Percentiles rank a stretch among this genome's conserved stretches.
Evolutionary conservation across 305 asterid species (phyloP).

Genomic region (Coffea humblotiana): DNA sequence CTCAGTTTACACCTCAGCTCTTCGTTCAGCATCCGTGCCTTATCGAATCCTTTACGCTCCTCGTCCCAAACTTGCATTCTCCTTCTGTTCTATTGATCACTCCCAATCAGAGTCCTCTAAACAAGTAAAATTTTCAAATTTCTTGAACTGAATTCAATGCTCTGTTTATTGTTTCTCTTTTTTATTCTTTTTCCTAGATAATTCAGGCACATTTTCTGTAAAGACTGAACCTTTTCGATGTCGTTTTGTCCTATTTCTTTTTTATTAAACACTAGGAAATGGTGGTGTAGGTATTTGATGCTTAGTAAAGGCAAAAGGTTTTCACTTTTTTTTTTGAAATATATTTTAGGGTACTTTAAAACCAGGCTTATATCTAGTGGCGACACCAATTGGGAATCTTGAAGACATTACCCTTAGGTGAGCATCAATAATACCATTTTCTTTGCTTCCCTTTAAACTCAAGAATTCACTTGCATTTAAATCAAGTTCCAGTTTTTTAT

Average conservation of each 20-base stretch:
- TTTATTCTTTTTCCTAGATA: too few relatives aligned
- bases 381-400: constrained; percentile 94
- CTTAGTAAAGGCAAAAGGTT: neutral
- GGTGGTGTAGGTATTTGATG: neutral
- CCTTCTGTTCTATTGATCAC: constrained; percentile 14
- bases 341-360: constrained; percentile 63
- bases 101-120: constrained; percentile 9
- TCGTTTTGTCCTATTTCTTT: neutral
- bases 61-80: neutral
- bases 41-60: neutral
- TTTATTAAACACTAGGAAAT: neutral
- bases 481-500: neutral
- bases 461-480: neutral
- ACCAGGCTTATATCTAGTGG: constrained; percentile 86
- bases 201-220: too few relatives aligned
- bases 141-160: neutral
- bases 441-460: neutral
- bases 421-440: constrained; percentile 4
- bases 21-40: constrained; percentile 4
- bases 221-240: neutral
- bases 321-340: constrained; percentile 1
- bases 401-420: constrained; percentile 88
- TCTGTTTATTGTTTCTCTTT: neutral
- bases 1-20: neutral
- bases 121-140: constrained; percentile 11